These are phyloP conservation scores for Phoma sp. DNA, from an alignment of 2,329 filamentous ascomycete species.

Conservation along the genomic window DNA sequence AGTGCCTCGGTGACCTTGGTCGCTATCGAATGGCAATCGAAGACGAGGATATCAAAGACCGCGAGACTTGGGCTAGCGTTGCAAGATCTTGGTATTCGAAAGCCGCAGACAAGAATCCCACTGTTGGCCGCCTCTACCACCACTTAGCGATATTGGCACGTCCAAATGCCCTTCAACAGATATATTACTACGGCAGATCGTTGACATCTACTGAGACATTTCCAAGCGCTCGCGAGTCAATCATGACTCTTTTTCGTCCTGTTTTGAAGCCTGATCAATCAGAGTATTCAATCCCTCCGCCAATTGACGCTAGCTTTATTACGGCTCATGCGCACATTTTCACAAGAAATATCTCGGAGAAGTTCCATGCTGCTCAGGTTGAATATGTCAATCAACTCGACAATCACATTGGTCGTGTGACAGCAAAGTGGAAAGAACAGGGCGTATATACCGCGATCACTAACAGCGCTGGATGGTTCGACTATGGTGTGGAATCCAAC, in stretches of 20 bases:
- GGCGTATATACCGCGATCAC: slow-evolving; percentile 67
- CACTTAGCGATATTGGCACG: slow-evolving; percentile 82
- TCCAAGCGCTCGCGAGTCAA: slow-evolving; percentile 70
- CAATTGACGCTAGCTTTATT: slow-evolving; percentile 68
- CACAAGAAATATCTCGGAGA: slow-evolving; percentile 57
- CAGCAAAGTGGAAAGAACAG: slow-evolving; percentile 63
- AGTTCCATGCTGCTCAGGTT: slow-evolving; percentile 54
- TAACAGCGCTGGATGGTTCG: slow-evolving; percentile 61
- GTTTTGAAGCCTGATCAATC: not conserved
- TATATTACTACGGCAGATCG: slow-evolving; percentile 76
- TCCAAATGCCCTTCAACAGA: slow-evolving; percentile 72
- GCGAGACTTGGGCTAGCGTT: slow-evolving; percentile 83
- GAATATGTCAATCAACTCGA: slow-evolving; percentile 65
- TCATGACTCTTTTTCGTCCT: slow-evolving; percentile 57
- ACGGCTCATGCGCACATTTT: slow-evolving; percentile 71
- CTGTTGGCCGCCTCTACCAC: slow-evolving; percentile 82
- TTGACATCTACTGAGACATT: slow-evolving; percentile 75
- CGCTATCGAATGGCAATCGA: slow-evolving; percentile 93
- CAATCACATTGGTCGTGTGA: slow-evolving; percentile 61
- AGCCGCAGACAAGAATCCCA: slow-evolving; percentile 78
- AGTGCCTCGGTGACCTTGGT: slow-evolving; percentile 86
- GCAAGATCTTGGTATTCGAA: slow-evolving; percentile 81
- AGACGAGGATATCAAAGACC: slow-evolving; percentile 75
- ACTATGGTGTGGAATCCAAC: slow-evolving; percentile 60
- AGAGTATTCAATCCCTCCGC: slow-evolving; percentile 20